These are phyloP conservation scores for Podaxis carcinomalis DNA, from an alignment of 768 basidiomycete genomes.

Conservation along the genomic window DNA sequence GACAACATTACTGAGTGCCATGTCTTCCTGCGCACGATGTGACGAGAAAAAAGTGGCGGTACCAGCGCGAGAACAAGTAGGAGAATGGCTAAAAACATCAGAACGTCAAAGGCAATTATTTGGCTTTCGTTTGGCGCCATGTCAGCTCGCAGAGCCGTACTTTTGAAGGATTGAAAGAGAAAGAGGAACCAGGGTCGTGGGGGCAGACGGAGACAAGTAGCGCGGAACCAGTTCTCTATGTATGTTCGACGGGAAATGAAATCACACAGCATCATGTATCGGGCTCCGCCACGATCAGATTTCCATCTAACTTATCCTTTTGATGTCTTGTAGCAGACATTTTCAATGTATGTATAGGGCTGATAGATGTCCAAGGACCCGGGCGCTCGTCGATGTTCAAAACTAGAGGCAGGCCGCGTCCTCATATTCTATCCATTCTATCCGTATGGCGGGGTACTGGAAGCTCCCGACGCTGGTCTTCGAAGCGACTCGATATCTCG, in stretches of 20 bases:
- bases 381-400: too few relatives aligned
- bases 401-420: too few relatives aligned
- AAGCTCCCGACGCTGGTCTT: too few relatives aligned
- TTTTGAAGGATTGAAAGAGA: background rate
- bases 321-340: too few relatives aligned
- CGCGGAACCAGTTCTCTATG: background rate
- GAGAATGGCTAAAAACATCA: slow-evolving; percentile 6
- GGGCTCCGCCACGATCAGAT: background rate
- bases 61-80: slow-evolving; percentile 7
- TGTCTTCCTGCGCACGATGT: slow-evolving; percentile 7
- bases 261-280: background rate
- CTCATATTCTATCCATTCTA: too few relatives aligned
- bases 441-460: too few relatives aligned
- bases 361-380: too few relatives aligned
- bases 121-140: background rate
- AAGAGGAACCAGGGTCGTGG: background rate
- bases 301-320: too few relatives aligned
- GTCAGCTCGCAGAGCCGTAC: slow-evolving; percentile 3
- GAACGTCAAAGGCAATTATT: slow-evolving; percentile 5
- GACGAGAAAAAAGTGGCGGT: slow-evolving; percentile 3
- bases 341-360: too few relatives aligned
- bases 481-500: too few relatives aligned
- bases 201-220: background rate
- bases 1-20: slow-evolving; percentile 8
- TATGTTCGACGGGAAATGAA: background rate